phyloP scores from a whole-genome alignment of 164 flowering plant genomes.

The Buxus sempervirens region DNA sequence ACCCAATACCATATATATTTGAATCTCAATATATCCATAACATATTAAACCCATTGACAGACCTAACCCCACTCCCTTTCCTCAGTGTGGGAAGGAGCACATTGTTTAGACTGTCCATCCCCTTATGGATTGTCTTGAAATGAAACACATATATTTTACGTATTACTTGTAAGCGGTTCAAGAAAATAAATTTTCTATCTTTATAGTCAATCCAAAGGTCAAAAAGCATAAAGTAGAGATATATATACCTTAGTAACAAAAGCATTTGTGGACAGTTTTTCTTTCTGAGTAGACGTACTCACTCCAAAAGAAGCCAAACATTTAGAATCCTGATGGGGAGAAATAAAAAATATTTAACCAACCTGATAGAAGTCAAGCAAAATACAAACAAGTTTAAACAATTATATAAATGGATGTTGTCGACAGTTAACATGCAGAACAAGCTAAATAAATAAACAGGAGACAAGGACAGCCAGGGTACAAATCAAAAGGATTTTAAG shows the following conservation, averaged over 20 bases:
- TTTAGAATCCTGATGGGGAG: slow-evolving; percentile 29
- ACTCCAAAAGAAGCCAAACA: slow-evolving; percentile 20
- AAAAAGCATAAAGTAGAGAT: slow-evolving; percentile 5
- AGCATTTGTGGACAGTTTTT: slow-evolving; percentile 38
- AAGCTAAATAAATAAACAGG: neutral
- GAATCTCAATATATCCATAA: too few relatives aligned
- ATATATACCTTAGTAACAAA: slow-evolving; percentile 53
- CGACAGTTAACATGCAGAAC: neutral
- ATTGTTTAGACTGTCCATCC: neutral
- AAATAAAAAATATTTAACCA: slow-evolving; percentile 3
- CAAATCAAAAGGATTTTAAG: neutral
- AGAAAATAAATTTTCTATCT: neutral
- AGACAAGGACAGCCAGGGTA: neutral
- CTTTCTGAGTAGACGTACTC: slow-evolving; percentile 14
- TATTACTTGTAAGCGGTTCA: neutral
- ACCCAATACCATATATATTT: too few relatives aligned
- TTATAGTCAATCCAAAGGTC: too few relatives aligned
- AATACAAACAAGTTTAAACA: slow-evolving; percentile 4
- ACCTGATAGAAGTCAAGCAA: neutral
- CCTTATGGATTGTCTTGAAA: neutral
- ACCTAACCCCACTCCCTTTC: neutral
- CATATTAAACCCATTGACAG: neutral
- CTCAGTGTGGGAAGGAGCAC: neutral
- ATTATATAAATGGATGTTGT: neutral
- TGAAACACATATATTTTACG: neutral